Conservation (phyloP, 192 early-diverging fungal species). For the Backusella liffmaniae region DNA sequence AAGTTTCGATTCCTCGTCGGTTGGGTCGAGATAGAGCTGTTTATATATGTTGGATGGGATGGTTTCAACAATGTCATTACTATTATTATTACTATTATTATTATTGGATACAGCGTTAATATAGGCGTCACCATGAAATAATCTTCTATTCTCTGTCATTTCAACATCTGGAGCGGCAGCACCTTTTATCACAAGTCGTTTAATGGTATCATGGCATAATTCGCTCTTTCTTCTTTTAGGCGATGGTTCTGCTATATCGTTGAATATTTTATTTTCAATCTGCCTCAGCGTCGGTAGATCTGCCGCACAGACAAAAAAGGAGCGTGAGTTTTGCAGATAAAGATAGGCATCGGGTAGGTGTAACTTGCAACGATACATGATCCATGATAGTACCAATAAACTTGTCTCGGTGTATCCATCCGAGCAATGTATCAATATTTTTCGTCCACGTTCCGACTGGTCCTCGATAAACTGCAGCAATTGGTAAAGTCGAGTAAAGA, state of each 20-base stretch:
- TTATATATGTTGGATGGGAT: neutral
- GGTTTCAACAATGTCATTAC: neutral
- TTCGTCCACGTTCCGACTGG: conserved; percentile 25
- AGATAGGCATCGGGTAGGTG: conserved; percentile 53
- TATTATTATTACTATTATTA: neutral
- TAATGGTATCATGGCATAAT: neutral
- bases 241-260: conserved; percentile 28
- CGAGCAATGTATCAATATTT: conserved; percentile 53
- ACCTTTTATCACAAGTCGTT: neutral
- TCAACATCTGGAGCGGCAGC: neutral
- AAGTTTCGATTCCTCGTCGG: neutral
- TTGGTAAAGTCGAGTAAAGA: conserved; percentile 23
- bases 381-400: conserved; percentile 40
- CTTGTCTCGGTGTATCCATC: conserved; percentile 61
- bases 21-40: neutral
- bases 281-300: conserved; percentile 45
- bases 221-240: conserved; percentile 2
- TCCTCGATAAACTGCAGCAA: conserved; percentile 36
- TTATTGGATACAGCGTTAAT: neutral
- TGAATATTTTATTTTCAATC: conserved; percentile 39
- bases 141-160: neutral
- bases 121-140: neutral
- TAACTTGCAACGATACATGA: conserved; percentile 50
- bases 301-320: conserved; percentile 57
- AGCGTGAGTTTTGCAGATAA: conserved; percentile 47